A percentile compares a stretch with the other conserved stretches of the same genome.
phyloP scores from a whole-genome alignment of 1,284 basidiomycete species.

The Pseudozyma sp. region DNA sequence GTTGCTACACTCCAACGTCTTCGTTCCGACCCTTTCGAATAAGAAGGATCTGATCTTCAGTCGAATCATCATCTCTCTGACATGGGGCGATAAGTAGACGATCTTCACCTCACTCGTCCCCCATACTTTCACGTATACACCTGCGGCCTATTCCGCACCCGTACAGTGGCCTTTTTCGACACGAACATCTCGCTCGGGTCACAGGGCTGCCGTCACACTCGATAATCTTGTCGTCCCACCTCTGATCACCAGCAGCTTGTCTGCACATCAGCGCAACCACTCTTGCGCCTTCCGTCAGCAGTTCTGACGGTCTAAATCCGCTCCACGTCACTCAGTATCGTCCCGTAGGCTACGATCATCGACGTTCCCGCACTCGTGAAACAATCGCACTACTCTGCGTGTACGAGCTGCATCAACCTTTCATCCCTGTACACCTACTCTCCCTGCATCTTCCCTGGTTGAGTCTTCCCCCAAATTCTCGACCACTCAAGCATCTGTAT shows the following conservation, averaged over 20 bases:
- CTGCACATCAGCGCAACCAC: constrained; percentile 2
- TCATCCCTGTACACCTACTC: background rate
- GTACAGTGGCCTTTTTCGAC: background rate
- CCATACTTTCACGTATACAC: background rate
- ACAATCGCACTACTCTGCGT: constrained; percentile 40
- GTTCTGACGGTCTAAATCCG: constrained; percentile 9
- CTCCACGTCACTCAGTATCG: constrained; percentile 31
- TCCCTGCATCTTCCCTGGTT: background rate
- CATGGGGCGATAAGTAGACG: no score
- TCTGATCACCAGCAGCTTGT: background rate
- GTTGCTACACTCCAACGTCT: no score
- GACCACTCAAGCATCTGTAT: background rate
- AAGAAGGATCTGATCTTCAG: no score
- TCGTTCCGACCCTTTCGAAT: no score
- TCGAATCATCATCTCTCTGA: no score
- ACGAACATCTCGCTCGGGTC: constrained; percentile 6
- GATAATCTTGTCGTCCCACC: background rate
- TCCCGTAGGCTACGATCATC: constrained; percentile 49
- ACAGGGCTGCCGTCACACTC: constrained; percentile 8
- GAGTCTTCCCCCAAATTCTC: background rate
- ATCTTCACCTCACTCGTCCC: no score
- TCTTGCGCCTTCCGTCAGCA: constrained; percentile 8
- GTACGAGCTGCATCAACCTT: constrained; percentile 14
- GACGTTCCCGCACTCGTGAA: constrained; percentile 18
- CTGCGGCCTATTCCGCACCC: constrained; percentile 15